Evolutionary conservation across 768 basidiomycete species (phyloP), one percentile per base, ranked within the genome.

Genomic region (Auricularia cornea): DNA sequence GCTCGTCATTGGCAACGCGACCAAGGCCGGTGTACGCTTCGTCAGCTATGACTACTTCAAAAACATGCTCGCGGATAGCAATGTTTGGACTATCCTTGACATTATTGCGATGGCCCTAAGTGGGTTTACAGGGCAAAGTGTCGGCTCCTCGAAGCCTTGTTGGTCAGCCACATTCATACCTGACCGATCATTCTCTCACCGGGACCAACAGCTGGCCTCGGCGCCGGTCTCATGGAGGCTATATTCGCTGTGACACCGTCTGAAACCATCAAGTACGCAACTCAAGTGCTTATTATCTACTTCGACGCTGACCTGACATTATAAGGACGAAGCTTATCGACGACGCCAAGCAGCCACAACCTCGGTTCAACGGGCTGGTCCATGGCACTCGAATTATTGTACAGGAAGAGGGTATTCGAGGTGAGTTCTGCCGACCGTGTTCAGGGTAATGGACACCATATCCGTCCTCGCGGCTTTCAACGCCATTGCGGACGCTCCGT

Each of bases 11-110:
- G 97, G 96, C 14, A 98, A 98, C 73, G 83, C 95, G 0, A 72
- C 85, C 68, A 99, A 99, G 78, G 97, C 97, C 1, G 97, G 95
- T 3, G 95, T 99, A 40, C 82, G 97, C 51, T 99, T 99, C 74
- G 83, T 97, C 63, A 89, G 87, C 68, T 99, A 99, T 75, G 95
- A 98, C 72, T 82, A 88, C 71, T 95, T 94, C 79, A 98, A 98
- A 77, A 76, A 79, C 31, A 74, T 86, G 69, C 73, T 99, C 54
- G 90, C 89, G 52, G 94, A 98, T 73, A 70, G 85, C 5, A 81
- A 98, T 79, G 95, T 94, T 69, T 70, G 81, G 71, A 11, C 35
- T 28, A n/a, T n/a, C n/a, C n/a, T n/a, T n/a, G n/a, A n/a, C n/a
- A n/a, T n/a, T n/a, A n/a, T n/a, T n/a, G n/a, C n/a, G n/a, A n/a